Conservation (phyloP, 106 monocot genomes). For the Dioscorea alata region DNA sequence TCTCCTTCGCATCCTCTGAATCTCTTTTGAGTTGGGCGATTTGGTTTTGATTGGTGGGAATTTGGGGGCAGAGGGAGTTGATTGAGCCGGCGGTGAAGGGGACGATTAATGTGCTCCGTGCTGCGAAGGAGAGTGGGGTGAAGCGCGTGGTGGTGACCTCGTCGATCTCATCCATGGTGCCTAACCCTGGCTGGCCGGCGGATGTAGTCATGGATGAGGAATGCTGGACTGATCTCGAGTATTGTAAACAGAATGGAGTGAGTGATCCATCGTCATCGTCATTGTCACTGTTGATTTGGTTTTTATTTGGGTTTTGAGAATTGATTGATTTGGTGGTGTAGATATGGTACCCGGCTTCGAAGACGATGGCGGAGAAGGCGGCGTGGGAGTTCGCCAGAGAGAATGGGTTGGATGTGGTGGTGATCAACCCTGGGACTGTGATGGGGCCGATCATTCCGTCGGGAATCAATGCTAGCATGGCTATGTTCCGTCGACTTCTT, state of each 20-base stretch:
- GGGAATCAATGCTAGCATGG: constrained; percentile 66
- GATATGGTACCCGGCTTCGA: constrained; percentile 90
- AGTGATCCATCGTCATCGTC: background rate
- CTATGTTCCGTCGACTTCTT: constrained; percentile 60
- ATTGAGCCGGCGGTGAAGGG: constrained; percentile 88
- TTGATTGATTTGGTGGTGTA: constrained; percentile 5
- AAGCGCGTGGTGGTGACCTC: constrained; percentile 85
- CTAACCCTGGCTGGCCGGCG: constrained; percentile 71
- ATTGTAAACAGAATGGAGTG: constrained; percentile 74
- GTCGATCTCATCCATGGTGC: constrained; percentile 73
- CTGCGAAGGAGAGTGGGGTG: constrained; percentile 59
- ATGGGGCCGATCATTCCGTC: constrained; percentile 82
- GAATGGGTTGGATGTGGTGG: constrained; percentile 71
- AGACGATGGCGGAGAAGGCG: constrained; percentile 84
- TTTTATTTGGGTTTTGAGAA: background rate
- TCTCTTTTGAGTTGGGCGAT: too few relatives aligned
- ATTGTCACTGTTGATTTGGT: too few relatives aligned
- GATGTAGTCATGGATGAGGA: constrained; percentile 56
- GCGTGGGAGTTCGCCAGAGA: constrained; percentile 84
- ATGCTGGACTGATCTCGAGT: constrained; percentile 87
- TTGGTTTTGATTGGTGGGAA: too few relatives aligned
- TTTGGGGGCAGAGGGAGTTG: constrained; percentile 39
- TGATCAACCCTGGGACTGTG: constrained; percentile 85
- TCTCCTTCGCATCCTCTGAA: background rate
- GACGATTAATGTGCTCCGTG: constrained; percentile 79